Evolutionary conservation across 768 basidiomycete genomes (phyloP).

Genomic region (Suillus luteus): DNA sequence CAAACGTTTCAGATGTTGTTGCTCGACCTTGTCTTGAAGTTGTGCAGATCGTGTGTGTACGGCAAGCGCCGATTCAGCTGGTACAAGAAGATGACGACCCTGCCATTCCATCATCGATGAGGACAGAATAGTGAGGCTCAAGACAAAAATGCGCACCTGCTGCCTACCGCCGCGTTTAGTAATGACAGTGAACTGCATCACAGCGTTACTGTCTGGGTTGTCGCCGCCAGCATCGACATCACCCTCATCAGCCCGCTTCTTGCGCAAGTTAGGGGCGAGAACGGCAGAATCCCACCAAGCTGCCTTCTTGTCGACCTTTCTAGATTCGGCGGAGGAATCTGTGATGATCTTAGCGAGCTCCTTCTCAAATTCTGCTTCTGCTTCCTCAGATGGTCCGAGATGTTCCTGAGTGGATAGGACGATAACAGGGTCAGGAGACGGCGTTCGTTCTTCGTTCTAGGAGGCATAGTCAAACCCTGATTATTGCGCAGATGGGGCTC

Average conservation of each 20-base stretch:
- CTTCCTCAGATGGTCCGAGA: conserved; percentile 84
- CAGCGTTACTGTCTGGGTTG: conserved; percentile 33
- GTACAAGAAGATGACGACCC: conserved; percentile 88
- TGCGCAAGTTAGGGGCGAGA: conserved; percentile 63
- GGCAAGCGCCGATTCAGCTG: conserved; percentile 84
- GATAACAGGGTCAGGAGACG: conserved; percentile 82
- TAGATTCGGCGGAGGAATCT: conserved; percentile 78
- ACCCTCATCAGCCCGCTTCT: conserved; percentile 62
- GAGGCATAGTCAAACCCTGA: conserved; percentile 6
- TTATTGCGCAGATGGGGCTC: conserved; percentile 4
- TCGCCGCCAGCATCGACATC: conserved; percentile 52
- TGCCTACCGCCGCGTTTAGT: conserved; percentile 94
- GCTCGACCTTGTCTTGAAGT: conserved; percentile 92
- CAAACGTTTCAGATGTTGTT: conserved; percentile 94
- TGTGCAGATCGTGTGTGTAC: conserved; percentile 91
- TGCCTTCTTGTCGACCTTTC: conserved; percentile 87
- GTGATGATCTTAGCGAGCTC: conserved; percentile 95
- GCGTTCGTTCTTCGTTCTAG: conserved; percentile 63
- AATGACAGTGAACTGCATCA: conserved; percentile 92
- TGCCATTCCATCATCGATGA: conserved; percentile 32
- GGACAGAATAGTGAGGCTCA: conserved; percentile 16
- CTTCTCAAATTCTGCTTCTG: conserved; percentile 91
- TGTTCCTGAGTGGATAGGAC: conserved; percentile 71
- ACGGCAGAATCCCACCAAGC: conserved; percentile 91
- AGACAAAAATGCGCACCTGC: conserved; percentile 54